Evolutionary conservation across 2,329 filamentous ascomycete species (phyloP), one percentile per base, ranked within the genome.

Genomic region (Colletotrichum agaves): DNA sequence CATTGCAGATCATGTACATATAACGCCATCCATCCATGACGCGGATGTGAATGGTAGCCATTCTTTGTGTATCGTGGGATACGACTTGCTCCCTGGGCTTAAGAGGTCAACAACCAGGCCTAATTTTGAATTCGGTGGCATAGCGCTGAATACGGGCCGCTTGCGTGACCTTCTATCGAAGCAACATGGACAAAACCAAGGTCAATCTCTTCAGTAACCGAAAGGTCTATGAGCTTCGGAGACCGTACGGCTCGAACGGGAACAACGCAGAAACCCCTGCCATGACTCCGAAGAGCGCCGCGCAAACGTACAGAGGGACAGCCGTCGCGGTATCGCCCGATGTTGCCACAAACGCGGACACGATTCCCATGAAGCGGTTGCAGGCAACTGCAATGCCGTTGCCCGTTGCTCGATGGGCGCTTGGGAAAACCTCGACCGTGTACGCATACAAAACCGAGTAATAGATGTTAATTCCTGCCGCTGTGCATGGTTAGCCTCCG

Each of bases 301-400:
- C 90, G 71, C 90, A 92, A 17, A 92, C 83, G 71, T 88, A 93
- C n/a, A 93, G 84, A 0, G 90, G 90, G 1, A 86, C 88, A 0
- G 85, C 79, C 0, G 89, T 92, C 0, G 78, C 76, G 1, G 89
- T 91, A 72, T 90, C 78, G 0, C 87, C 87, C 35, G 82, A 83
- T 0, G 87, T 88, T 0, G 88, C 90, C 35, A 93, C 87, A 8
- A 93, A 84, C 0, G 91, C 90, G 10, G 87, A 90, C 60, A 93
- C 72, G 49, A 93, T 91, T 2, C 91, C 91, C 91, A 93, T 93
- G 71, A 93, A 75, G 2, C 91, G 84, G 72, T 93, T 93, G 69
- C 87, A 88, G 0, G 87, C 89, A 35, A 93, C 91, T 0, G 90
- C 87, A 47, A 93, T 85, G 1, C 90, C 91, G 73, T 93, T 93